These are phyloP conservation scores for Macadamia integrifolia DNA, from an alignment of 164 flowering plant species.

Conservation along the genomic window DNA sequence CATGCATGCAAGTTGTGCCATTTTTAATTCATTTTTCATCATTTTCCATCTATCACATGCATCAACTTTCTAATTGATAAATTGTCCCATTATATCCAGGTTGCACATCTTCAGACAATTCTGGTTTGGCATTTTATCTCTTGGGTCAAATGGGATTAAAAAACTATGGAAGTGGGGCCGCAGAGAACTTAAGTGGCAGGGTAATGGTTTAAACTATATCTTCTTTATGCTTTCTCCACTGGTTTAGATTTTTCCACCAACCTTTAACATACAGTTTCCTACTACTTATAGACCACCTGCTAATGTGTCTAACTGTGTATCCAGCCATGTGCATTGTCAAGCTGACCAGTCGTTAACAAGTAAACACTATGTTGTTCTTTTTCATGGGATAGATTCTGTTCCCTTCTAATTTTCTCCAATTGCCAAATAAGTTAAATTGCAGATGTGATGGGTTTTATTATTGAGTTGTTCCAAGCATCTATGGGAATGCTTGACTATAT, in stretches of 20 bases:
- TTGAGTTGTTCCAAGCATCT: too few relatives aligned
- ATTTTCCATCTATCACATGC: not conserved
- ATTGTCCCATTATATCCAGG: constrained; percentile 24
- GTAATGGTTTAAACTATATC: constrained; percentile 32
- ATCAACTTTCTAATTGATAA: not conserved
- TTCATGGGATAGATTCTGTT: not conserved
- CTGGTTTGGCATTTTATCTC: constrained; percentile 62
- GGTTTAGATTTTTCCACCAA: constrained; percentile 80
- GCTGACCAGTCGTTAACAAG: not conserved
- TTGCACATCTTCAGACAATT: constrained; percentile 61
- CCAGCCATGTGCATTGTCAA: not conserved
- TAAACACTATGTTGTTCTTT: too few relatives aligned
- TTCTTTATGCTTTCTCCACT: constrained; percentile 88
- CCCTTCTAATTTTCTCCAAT: too few relatives aligned
- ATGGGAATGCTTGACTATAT: too few relatives aligned
- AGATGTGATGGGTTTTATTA: too few relatives aligned
- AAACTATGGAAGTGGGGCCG: constrained; percentile 92
- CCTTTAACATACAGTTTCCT: constrained; percentile 45
- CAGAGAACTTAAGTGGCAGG: constrained; percentile 76
- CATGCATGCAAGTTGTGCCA: constrained; percentile 49
- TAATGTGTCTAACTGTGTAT: not conserved
- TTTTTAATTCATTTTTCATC: not conserved
- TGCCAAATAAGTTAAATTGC: too few relatives aligned
- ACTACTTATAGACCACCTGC: not conserved
- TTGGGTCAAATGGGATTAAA: constrained; percentile 59